Conservation (phyloP, 768 basidiomycete genomes). For the Fistulinella prunicolor region DNA sequence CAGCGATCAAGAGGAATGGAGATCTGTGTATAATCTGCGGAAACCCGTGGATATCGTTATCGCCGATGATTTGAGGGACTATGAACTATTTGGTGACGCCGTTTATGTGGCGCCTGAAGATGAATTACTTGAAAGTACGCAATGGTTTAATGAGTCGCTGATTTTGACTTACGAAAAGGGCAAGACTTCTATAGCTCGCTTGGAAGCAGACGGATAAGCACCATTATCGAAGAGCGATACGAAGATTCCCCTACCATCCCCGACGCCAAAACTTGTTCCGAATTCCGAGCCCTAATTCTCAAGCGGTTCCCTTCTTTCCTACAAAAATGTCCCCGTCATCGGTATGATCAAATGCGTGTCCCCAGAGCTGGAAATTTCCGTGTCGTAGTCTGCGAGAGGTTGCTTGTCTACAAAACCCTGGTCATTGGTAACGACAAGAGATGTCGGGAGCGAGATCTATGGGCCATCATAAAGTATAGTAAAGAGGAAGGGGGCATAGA, state of each 20-base stretch:
- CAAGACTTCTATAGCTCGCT: conserved; percentile 68
- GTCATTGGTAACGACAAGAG: conserved; percentile 43
- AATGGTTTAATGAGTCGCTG: background rate
- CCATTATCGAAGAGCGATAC: conserved; percentile 71
- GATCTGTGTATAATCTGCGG: conserved; percentile 34
- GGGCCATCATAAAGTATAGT: conserved; percentile 58
- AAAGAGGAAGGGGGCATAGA: conserved; percentile 52
- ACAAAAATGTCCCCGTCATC: conserved; percentile 71
- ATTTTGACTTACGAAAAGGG: background rate
- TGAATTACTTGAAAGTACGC: conserved; percentile 73
- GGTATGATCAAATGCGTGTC: conserved; percentile 53
- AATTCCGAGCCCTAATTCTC: conserved; percentile 56
- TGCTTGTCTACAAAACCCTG: conserved; percentile 58
- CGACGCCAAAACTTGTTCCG: conserved; percentile 40
- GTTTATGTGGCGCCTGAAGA: conserved; percentile 80
- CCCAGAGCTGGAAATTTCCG: conserved; percentile 57
- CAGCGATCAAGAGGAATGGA: conserved; percentile 38
- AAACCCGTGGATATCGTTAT: conserved; percentile 67
- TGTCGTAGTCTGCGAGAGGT: conserved; percentile 60
- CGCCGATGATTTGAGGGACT: conserved; percentile 76
- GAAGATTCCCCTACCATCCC: conserved; percentile 48
- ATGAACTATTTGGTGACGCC: conserved; percentile 68
- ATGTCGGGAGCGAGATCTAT: conserved; percentile 56
- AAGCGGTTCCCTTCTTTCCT: conserved; percentile 85
- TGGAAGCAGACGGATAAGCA: conserved; percentile 68